These are phyloP conservation scores for Populus hybrid DNA, from an alignment of 441 rosid genomes.

Conservation along the genomic window DNA sequence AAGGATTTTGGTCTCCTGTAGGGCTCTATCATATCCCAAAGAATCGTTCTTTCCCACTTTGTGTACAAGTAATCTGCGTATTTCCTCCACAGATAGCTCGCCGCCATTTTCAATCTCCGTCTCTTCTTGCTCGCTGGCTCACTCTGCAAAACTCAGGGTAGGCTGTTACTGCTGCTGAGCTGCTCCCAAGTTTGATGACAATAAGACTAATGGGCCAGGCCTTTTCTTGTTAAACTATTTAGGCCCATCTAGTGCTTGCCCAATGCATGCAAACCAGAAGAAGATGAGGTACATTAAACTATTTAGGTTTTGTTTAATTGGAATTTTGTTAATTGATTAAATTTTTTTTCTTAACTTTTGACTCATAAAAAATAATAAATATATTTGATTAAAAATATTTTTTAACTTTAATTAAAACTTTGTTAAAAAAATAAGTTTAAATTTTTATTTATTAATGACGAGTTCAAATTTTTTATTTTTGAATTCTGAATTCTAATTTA, in stretches of 20 bases:
- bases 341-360: no score
- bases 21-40: constrained; percentile 88
- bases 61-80: constrained; percentile 69
- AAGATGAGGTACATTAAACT: neutral
- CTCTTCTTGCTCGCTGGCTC: constrained; percentile 1
- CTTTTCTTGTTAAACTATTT: neutral
- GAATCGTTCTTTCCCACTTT: constrained; percentile 66
- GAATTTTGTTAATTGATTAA: no score
- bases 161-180: neutral
- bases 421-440: no score
- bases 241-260: neutral
- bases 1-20: constrained; percentile 80
- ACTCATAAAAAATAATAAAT: no score
- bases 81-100: constrained; percentile 80
- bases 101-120: constrained; percentile 20
- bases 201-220: neutral
- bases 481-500: no score
- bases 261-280: neutral
- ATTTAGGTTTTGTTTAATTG: neutral
- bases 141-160: neutral
- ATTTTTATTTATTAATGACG: no score
- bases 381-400: no score
- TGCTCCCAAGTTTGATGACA: neutral
- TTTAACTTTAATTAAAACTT: no score
- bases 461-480: no score